phyloP scores from a whole-genome alignment of 805 yeast species.

The Phaffomyces opuntiae region DNA sequence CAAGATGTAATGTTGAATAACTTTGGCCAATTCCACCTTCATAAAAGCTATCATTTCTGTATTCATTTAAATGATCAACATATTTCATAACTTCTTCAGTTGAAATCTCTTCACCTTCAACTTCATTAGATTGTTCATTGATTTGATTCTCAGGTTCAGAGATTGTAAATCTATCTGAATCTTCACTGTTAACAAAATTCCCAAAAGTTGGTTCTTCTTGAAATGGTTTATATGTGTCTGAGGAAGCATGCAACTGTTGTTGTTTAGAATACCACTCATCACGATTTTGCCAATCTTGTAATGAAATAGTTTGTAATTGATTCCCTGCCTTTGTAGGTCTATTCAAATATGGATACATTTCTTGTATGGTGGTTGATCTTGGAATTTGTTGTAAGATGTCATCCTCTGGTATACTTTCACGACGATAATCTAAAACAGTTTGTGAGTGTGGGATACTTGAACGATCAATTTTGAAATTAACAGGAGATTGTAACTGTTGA shows the following conservation, averaged over 20 bases:
- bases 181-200: neutral
- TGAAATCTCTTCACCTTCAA: constrained; percentile 4
- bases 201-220: constrained; percentile 1
- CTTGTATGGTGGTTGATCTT: constrained; percentile 12
- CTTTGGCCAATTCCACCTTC: constrained; percentile 17
- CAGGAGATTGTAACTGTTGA: neutral
- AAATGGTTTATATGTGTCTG: neutral
- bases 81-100: constrained; percentile 20
- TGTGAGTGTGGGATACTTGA: neutral
- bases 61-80: constrained; percentile 9
- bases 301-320: constrained; percentile 16
- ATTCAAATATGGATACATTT: constrained; percentile 11
- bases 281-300: constrained; percentile 17
- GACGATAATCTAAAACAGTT: constrained; percentile 1
- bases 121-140: neutral
- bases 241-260: neutral
- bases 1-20: constrained; percentile 13
- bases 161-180: neutral
- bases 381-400: constrained; percentile 18
- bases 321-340: neutral
- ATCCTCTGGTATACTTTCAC: constrained; percentile 9
- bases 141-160: neutral
- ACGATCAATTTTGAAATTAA: neutral
- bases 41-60: constrained; percentile 5
- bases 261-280: constrained; percentile 8